Percentiles rank a stretch among this genome's conserved stretches.
phyloP scores from a whole-genome alignment of 495 filamentous ascomycete species.

The Podospora appendiculata region DNA sequence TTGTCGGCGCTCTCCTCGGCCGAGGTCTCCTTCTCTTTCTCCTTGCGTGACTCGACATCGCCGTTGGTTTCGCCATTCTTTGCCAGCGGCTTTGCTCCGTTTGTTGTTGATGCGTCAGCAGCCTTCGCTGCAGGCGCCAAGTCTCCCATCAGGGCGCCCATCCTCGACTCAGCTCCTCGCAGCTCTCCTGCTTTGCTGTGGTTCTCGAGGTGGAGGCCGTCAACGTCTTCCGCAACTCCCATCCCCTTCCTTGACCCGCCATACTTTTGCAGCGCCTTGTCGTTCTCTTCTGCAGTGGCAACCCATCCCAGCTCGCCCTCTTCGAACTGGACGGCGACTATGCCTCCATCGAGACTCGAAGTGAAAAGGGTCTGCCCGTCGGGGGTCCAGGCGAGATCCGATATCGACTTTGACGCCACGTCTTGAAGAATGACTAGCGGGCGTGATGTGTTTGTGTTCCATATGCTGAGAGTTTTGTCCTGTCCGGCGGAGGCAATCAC shows the following conservation, averaged over 20 bases:
- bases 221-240: slow-evolving; percentile 83
- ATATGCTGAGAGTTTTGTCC: slow-evolving; percentile 90
- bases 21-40: slow-evolving; percentile 15
- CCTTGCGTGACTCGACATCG: slow-evolving; percentile 18
- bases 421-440: slow-evolving; percentile 86
- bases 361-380: slow-evolving; percentile 82
- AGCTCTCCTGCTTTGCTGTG: slow-evolving; percentile 85
- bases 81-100: slow-evolving; percentile 32
- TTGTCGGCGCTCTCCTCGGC: slow-evolving; percentile 45
- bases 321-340: slow-evolving; percentile 56
- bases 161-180: slow-evolving; percentile 81
- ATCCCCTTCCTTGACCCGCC: slow-evolving; percentile 78
- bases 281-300: slow-evolving; percentile 72
- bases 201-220: slow-evolving; percentile 80
- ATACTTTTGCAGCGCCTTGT: slow-evolving; percentile 85
- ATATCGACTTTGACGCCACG: slow-evolving; percentile 79
- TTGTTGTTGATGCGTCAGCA: slow-evolving; percentile 22
- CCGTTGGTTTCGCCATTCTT: slow-evolving; percentile 31
- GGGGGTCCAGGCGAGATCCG: slow-evolving; percentile 90
- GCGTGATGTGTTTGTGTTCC: slow-evolving; percentile 90
- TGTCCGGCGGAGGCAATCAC: slow-evolving; percentile 96
- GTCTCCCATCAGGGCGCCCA: slow-evolving; percentile 98
- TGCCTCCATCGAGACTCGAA: slow-evolving; percentile 80
- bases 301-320: slow-evolving; percentile 45
- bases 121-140: slow-evolving; percentile 32